Conservation (phyloP, 257 asterid species). For the Plectranthus barbatus region DNA sequence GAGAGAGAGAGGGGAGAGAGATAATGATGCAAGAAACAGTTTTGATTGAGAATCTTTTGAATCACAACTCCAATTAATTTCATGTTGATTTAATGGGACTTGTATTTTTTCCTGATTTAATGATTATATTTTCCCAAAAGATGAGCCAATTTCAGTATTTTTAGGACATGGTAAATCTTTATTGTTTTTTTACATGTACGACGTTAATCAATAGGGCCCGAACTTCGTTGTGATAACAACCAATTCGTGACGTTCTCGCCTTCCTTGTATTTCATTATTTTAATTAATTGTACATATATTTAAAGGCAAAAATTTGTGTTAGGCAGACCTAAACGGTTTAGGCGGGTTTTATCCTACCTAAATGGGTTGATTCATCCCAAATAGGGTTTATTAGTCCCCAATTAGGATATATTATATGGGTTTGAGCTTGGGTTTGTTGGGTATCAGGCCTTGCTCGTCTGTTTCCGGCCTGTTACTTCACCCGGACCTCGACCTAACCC, state of each 20-base stretch:
- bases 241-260: slow-evolving; percentile 28
- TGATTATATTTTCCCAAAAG: slow-evolving; percentile 24
- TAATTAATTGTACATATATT: no score
- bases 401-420: no score
- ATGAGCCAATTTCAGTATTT: slow-evolving; percentile 58
- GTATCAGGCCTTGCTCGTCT: no score
- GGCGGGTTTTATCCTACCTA: no score
- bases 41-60: slow-evolving; percentile 28
- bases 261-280: slow-evolving; percentile 22
- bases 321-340: no score
- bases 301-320: no score
- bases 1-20: not conserved
- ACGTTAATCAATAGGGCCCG: slow-evolving; percentile 22
- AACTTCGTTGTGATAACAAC: slow-evolving; percentile 18
- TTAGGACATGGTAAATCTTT: no score
- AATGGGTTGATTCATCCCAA: no score
- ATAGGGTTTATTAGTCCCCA: no score
- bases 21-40: slow-evolving; percentile 14
- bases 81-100: slow-evolving; percentile 31
- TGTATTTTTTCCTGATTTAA: not conserved
- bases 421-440: no score
- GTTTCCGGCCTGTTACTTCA: no score
- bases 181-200: slow-evolving; percentile 23
- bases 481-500: no score
- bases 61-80: slow-evolving; percentile 29